Base-by-base conservation (phyloP, 2,329 filamentous ascomycete species). In the Verticillium zaregamsianum region DNA sequence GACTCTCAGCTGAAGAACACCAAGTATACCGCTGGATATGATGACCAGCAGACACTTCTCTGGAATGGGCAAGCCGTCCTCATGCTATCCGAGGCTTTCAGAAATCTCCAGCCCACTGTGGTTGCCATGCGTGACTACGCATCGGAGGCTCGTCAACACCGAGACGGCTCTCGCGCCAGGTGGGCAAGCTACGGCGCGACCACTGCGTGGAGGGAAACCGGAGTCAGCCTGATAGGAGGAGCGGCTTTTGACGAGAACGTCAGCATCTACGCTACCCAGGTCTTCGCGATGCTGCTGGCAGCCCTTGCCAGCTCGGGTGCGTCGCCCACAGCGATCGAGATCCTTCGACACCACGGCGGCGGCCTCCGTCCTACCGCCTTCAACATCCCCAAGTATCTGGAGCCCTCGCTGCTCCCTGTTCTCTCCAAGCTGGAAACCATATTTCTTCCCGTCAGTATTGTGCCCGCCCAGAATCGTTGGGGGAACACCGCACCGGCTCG, bases 101-200 rank as follows among this genome's bases (percentile, higher is more conserved):
- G 71, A 0, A 84, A 84, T 60, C 79, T 90, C 5, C 73, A 82
- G 33, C 40, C 32, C n/a, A 45, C 15, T 9, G 83, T 79, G 0
- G 70, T 90, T 15, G 82, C 85, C 28, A 74, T 90, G 28, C 81
- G 87, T 20, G 85, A 90, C 68, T 88, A 84, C 71, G 76, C 82
- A 67, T 82, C 82, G 0, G 25, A 5, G 0, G 77, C 71, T 11
- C 82, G 86, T 5, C 9, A 31, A 5, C 68, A 68, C 14, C 81
- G 86, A 3, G 86, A 90, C 57, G 75, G 75, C 2, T 56, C 35
- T 1, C 20, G 62, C 14, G 68, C 66, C 0, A 61, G 66, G 1
- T 89, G 87, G 86, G 73, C 70, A 8, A 86, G 85, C 69, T 88
- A 86, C 65, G 85, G 86, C 2, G 71, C 75, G 20, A 69, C 68